phyloP scores from a whole-genome alignment of 2,329 filamentous ascomycete genomes.

The Cercospora nicotianae region DNA sequence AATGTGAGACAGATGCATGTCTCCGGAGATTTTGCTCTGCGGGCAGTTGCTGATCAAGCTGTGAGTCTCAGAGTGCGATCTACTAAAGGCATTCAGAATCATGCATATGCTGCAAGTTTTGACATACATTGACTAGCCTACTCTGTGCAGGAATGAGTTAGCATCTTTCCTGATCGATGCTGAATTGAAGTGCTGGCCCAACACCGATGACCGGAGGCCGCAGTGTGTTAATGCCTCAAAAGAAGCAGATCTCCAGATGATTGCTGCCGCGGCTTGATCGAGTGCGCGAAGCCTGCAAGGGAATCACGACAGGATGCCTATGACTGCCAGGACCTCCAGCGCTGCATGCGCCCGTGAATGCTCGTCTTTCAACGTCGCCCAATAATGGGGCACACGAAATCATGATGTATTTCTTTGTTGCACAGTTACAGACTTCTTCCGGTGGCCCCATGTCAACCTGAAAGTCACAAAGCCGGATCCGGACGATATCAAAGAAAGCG shows the following conservation, averaged over 20 bases:
- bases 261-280: background rate
- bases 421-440: background rate
- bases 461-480: background rate
- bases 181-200: background rate
- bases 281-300: background rate
- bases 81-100: background rate
- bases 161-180: background rate
- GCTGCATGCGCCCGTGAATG: background rate
- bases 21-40: background rate
- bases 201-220: background rate
- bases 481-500: background rate
- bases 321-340: background rate
- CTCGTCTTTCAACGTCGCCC: background rate
- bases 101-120: background rate
- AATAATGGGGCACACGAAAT: background rate
- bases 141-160: background rate
- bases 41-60: background rate
- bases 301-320: background rate
- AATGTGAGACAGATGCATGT: background rate
- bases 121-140: background rate
- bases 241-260: background rate
- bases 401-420: background rate
- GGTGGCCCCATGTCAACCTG: background rate
- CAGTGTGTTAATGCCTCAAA: background rate
- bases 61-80: background rate